These are phyloP conservation scores for Fusarium sp. DNA, from an alignment of 2,329 filamentous ascomycete species.

Conservation along the genomic window DNA sequence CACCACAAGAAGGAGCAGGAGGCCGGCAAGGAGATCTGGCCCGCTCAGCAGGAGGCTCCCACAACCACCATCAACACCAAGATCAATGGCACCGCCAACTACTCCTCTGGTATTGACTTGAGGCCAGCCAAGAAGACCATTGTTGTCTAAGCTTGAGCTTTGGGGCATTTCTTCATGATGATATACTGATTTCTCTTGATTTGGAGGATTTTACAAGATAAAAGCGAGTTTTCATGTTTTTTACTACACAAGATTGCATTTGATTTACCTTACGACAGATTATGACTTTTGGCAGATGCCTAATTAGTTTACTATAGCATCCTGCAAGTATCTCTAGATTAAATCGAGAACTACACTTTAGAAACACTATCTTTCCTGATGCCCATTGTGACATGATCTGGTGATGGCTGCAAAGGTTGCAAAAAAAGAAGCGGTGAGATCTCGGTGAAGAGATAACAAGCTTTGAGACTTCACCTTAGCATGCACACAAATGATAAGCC, in stretches of 20 bases:
- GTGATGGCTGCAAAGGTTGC: not conserved
- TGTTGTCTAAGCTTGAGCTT: constrained; percentile 18
- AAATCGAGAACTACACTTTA: constrained; percentile 24
- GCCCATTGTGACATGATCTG: constrained; percentile 1
- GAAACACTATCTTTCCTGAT: not conserved
- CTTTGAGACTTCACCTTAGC: not conserved
- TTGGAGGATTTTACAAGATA: constrained; percentile 24
- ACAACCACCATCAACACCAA: constrained; percentile 39
- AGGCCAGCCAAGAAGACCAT: constrained; percentile 44
- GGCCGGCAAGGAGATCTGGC: constrained; percentile 63
- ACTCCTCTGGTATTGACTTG: constrained; percentile 53
- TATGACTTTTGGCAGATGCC: constrained; percentile 27
- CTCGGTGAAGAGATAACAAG: constrained; percentile 25
- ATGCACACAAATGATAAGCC: constrained; percentile 9
- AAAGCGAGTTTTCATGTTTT: constrained; percentile 36
- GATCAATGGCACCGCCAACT: constrained; percentile 46
- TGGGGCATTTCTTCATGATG: not conserved
- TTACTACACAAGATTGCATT: constrained; percentile 35
- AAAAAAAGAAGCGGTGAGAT: constrained; percentile 22
- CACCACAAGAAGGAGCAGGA: constrained; percentile 61
- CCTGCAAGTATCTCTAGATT: constrained; percentile 22
- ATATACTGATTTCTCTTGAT: constrained; percentile 6
- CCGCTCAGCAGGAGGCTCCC: constrained; percentile 56
- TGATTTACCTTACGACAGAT: constrained; percentile 31
- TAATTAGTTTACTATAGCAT: constrained; percentile 27